These are phyloP conservation scores for Phytophthora sansomeana DNA, from an alignment of 352 stramenopile species.

Conservation along the genomic window DNA sequence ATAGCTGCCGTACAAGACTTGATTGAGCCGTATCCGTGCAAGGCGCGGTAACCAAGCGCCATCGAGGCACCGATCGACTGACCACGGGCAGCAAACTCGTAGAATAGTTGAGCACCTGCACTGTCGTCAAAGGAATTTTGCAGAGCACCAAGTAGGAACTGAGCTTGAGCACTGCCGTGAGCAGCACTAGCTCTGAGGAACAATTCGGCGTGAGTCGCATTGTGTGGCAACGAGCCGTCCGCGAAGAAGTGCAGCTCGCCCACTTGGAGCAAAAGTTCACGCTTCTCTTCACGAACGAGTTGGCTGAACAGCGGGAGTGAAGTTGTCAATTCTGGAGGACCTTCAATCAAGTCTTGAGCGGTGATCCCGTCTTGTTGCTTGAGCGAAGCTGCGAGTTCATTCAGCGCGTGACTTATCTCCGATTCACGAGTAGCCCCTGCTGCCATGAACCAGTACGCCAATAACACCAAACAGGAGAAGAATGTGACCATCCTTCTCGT, in stretches of 20 bases:
- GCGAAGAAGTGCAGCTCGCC: slow-evolving; percentile 49
- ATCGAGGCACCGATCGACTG: slow-evolving; percentile 57
- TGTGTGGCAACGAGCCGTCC: slow-evolving; percentile 11
- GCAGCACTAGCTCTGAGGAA: slow-evolving; percentile 57
- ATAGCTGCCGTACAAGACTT: slow-evolving; percentile 66
- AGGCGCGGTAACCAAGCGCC: slow-evolving; percentile 73
- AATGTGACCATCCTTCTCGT: slow-evolving; percentile 23
- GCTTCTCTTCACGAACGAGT: slow-evolving; percentile 25
- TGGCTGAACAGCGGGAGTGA: slow-evolving; percentile 33
- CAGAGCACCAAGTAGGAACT: slow-evolving; percentile 57
- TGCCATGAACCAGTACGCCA: slow-evolving; percentile 11
- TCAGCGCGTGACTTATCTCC: slow-evolving; percentile 22
- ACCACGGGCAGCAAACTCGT: slow-evolving; percentile 64
- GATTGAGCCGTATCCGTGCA: slow-evolving; percentile 58
- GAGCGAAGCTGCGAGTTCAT: slow-evolving; percentile 18
- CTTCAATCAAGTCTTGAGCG: slow-evolving; percentile 27
- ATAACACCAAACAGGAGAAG: slow-evolving; percentile 18
- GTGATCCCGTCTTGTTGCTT: slow-evolving; percentile 2
- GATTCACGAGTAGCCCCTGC: slow-evolving; percentile 17
- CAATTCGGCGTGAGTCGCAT: slow-evolving; percentile 28
- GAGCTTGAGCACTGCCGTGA: slow-evolving; percentile 38
- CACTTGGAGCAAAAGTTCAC: slow-evolving; percentile 45
- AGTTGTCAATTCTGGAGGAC: slow-evolving; percentile 21
- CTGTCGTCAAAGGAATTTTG: slow-evolving; percentile 21
- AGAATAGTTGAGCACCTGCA: slow-evolving; percentile 47